A percentile compares a stretch with the other conserved stretches of the same genome.
Conservation (phyloP, 164 flowering plant genomes). For the Umbilicus rupestris region DNA sequence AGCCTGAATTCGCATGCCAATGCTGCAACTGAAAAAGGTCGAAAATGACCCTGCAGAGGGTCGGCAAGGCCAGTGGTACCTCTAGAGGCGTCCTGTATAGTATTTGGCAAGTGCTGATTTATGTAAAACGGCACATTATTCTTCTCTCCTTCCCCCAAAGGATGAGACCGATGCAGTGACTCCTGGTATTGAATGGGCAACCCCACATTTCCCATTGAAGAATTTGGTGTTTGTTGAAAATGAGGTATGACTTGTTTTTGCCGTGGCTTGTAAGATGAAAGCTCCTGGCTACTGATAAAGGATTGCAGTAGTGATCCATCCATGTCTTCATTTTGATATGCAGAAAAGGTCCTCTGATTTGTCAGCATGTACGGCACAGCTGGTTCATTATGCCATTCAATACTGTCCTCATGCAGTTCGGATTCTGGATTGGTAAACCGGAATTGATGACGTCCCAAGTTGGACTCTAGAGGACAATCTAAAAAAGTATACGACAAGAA, state of each 20-base stretch:
- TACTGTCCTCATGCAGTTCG: slow-evolving; percentile 19
- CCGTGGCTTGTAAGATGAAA: slow-evolving; percentile 28
- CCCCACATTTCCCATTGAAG: slow-evolving; percentile 21
- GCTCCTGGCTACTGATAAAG: slow-evolving; percentile 32
- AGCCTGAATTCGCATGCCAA: slow-evolving; percentile 35
- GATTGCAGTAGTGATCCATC: slow-evolving; percentile 39
- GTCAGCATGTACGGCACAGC: slow-evolving; percentile 19
- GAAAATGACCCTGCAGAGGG: slow-evolving; percentile 35
- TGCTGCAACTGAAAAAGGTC: slow-evolving; percentile 29
- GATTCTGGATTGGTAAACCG: slow-evolving; percentile 39
- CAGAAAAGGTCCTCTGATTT: slow-evolving; percentile 22
- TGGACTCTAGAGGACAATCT: slow-evolving; percentile 31
- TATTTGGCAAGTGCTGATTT: slow-evolving; percentile 34
- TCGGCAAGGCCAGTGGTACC: slow-evolving; percentile 20
- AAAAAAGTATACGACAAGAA: no score
- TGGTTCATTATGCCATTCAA: slow-evolving; percentile 12
- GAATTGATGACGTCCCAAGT: slow-evolving; percentile 20
- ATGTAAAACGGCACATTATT: slow-evolving; percentile 33
- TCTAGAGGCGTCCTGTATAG: slow-evolving; percentile 29
- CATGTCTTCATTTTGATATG: slow-evolving; percentile 39
- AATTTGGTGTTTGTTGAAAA: slow-evolving; percentile 29
- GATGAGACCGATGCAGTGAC: slow-evolving; percentile 31
- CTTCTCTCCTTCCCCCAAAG: slow-evolving; percentile 33
- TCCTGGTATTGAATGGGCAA: slow-evolving; percentile 38
- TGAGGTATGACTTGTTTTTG: slow-evolving; percentile 30